A percentile compares a stretch with the other conserved stretches of the same genome.
Evolutionary conservation across 768 basidiomycete genomes (phyloP).

Genomic region (Trametes villosa): DNA sequence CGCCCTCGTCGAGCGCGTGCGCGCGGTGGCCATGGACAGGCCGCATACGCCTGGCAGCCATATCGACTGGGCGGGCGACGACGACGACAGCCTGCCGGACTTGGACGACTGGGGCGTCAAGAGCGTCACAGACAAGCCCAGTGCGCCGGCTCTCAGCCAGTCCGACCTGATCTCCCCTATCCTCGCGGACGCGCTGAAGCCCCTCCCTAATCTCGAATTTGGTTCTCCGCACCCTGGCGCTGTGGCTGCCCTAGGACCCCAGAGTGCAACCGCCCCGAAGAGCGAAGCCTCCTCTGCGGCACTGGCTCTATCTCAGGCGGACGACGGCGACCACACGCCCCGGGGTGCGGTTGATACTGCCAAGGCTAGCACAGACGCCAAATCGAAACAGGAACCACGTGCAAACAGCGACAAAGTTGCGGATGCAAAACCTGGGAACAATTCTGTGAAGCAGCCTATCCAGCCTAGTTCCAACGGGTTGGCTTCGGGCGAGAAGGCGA

Average conservation of each 20-base stretch:
- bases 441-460: not conserved
- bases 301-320: not conserved
- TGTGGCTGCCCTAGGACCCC: not conserved
- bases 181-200: conserved; percentile 62
- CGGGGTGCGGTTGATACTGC: not conserved
- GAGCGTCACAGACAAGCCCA: conserved; percentile 10
- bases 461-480: conserved; percentile 10
- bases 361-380: not conserved
- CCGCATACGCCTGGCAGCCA: conserved; percentile 77
- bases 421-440: no score
- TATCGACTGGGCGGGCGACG: conserved; percentile 89
- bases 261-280: not conserved
- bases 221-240: conserved; percentile 13
- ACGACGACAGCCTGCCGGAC: conserved; percentile 79
- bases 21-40: conserved; percentile 73
- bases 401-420: not conserved
- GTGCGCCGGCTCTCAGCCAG: not conserved
- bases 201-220: conserved; percentile 54
- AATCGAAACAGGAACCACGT: not conserved
- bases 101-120: conserved; percentile 85
- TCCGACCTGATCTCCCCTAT: conserved; percentile 62
- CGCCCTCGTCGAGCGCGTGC: conserved; percentile 76
- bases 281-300: not conserved
- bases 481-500: conserved; percentile 7
- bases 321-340: conserved; percentile 10